Base-by-base conservation (phyloP, 495 filamentous ascomycete genomes). In the Aspergillus wentii region DNA sequence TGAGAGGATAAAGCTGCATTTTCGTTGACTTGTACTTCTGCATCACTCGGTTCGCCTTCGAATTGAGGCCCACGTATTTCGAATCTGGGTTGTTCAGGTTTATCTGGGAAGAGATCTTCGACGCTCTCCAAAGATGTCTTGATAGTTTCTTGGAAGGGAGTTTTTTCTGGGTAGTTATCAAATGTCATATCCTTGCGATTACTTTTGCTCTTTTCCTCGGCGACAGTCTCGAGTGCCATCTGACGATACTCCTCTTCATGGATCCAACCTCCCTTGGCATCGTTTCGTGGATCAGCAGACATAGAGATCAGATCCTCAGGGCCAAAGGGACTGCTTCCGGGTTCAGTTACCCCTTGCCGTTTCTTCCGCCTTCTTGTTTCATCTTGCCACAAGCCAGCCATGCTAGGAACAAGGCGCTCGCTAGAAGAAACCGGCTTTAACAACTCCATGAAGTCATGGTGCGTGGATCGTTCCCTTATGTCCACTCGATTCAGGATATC, bases 321-420 rank as follows among this genome's bases (percentile, higher is more conserved):
- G 10, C 80, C 77, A 53, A 94, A 94, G 0, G 86, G 85, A 46
- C 75, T 87, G 46, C 77, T 83, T 26, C 69, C 76, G 5, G 80
- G 74, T 39, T 78, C 69, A 3, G 55, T 47, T 17, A 82, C 62
- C 10, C 78, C 76, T 71, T 88, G 78, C 26, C 68, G 71, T 43
- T 71, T 72, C 51, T 85, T 88, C 22, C 90, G 78, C 32, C 92
- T 77, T 28, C 75, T 76, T 1, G 82, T 87, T 57, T 98, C 92
- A 53, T 95, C 89, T 59, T 79, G 80, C 92, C 92, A 98, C 13
- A 98, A 59, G 4, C 86, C 87, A 39, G 86, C 90, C 82, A 98
- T 87, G 46, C 94, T 97, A 53, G 85, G 88, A 27, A 96, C 90
- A 4, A 88, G 63, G 51, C 89, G 92, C 53, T 89, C 68, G 44